Conservation (phyloP, 768 basidiomycete species). For the Antrodiella citrinella region DNA sequence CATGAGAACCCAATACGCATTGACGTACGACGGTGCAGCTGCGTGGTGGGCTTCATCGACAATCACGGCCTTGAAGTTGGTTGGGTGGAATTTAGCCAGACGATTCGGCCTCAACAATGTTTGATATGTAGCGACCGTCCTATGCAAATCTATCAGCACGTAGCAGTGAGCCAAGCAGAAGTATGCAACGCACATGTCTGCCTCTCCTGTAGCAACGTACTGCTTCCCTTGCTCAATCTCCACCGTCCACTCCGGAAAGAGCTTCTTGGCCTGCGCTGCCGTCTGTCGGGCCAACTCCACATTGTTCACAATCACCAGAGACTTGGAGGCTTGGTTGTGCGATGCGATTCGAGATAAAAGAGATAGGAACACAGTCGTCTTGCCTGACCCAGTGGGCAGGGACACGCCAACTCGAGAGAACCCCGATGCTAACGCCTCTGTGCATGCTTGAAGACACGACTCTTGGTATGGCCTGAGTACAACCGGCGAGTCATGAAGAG, state of each 20-base stretch:
- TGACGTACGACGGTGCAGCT: conserved; percentile 80
- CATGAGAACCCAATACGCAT: not conserved
- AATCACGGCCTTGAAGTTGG: conserved; percentile 62
- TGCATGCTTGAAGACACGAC: conserved; percentile 68
- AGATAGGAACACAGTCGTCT: conserved; percentile 88
- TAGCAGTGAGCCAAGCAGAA: not conserved
- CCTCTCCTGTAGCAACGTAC: conserved; percentile 66
- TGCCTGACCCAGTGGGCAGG: conserved; percentile 77
- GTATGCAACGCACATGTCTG: conserved; percentile 64
- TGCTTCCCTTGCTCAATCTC: conserved; percentile 88
- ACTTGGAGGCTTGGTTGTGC: conserved; percentile 36
- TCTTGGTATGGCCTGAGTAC: conserved; percentile 83
- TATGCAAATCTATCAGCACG: conserved; percentile 26
- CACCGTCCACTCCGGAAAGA: conserved; percentile 69
- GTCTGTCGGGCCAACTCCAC: conserved; percentile 87
- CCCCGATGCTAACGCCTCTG: conserved; percentile 61
- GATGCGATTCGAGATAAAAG: conserved; percentile 56
- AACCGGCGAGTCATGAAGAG: conserved; percentile 4
- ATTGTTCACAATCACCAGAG: conserved; percentile 83
- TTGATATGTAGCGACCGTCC: conserved; percentile 87
- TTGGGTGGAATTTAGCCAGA: conserved; percentile 68
- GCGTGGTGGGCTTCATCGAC: conserved; percentile 96
- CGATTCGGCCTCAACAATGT: conserved; percentile 61
- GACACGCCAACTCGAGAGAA: conserved; percentile 74
- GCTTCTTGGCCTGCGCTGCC: conserved; percentile 54